phyloP scores from a whole-genome alignment of 2,329 filamentous ascomycete genomes.

The Alternaria sp. region DNA sequence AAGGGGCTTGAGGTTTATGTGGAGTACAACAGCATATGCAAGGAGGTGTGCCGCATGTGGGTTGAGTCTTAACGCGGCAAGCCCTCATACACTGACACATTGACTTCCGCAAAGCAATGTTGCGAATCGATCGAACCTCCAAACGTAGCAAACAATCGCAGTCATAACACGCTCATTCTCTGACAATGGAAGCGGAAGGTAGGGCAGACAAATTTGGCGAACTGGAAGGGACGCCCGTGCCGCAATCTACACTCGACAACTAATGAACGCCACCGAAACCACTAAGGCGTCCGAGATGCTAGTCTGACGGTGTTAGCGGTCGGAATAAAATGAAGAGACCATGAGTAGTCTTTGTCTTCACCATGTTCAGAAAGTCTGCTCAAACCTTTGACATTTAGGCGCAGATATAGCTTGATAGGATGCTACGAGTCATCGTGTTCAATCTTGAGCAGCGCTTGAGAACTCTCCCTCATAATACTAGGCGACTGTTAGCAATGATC shows the following conservation, averaged over 20 bases:
- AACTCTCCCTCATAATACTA: conserved; percentile 44
- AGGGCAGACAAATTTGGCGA: background rate
- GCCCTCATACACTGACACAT: background rate
- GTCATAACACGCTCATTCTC: background rate
- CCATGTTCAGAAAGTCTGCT: background rate
- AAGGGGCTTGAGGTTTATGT: background rate
- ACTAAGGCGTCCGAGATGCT: background rate
- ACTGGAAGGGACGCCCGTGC: background rate
- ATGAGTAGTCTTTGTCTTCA: background rate
- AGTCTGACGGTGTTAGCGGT: background rate
- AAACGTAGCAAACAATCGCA: background rate
- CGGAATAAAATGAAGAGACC: background rate
- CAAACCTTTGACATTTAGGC: background rate
- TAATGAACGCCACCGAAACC: background rate
- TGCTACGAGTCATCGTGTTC: conserved; percentile 2
- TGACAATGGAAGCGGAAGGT: background rate
- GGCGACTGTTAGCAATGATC: conserved; percentile 22
- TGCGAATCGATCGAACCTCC: background rate
- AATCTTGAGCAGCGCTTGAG: conserved; percentile 36
- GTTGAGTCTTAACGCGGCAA: background rate
- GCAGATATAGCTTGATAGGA: background rate
- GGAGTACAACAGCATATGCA: background rate
- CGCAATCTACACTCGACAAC: background rate
- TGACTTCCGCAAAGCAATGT: background rate
- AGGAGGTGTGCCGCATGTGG: background rate